Base-by-base conservation (phyloP, 2,329 filamentous ascomycete genomes). In the Basipetospora chlamydospora region DNA sequence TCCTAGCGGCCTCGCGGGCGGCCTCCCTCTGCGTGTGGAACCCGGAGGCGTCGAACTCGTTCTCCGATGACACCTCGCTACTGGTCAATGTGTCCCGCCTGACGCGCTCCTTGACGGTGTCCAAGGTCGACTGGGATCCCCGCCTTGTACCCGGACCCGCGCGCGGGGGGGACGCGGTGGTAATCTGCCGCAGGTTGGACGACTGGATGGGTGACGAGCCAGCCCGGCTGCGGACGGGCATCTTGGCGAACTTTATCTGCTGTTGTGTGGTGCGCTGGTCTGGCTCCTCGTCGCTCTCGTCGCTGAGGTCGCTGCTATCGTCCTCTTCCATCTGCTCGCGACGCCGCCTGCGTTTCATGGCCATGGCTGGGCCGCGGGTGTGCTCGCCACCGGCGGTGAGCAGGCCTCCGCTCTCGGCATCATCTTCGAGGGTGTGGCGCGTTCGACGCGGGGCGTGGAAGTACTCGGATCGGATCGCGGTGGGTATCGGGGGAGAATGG, bases 181-280 rank as follows among this genome's bases (percentile, higher is more conserved):
- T 57, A 3, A 61, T 60, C 3, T 67, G 64, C 30, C 67, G 66
- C 18, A 74, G 56, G 41, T 69, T 73, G 12, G 76, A 77, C 11
- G 69, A 73, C 45, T 84, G 77, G 26, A 82, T 77, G 3, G 88
- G 88, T 33, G 88, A 95, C 1, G 87, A 95, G 9, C 84, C 88
- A 18, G 87, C 83, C 39, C 88, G 77, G 45, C 76, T 77, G 21
- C 87, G 74, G 29, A 94, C 70, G 1, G 90, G 88, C 83, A 95
- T 88, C 59, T 96, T 96, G 33, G 81, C 77, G 57, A 98, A 98
- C 51, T 88, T 87, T 54, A 96, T 94, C 54, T 92, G 84, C 52
- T 92, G n/a, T n/a, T n/a, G 84, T 3, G 80, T 80, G 30, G 82
- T 80, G 37, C 80, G 57, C 42, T 76, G 69, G 39, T 84, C 79